Evolutionary conservation across 345 rosid genomes (phyloP), one percentile per base, ranked within the genome.

Genomic region (Eucalyptus lansdowneana): DNA sequence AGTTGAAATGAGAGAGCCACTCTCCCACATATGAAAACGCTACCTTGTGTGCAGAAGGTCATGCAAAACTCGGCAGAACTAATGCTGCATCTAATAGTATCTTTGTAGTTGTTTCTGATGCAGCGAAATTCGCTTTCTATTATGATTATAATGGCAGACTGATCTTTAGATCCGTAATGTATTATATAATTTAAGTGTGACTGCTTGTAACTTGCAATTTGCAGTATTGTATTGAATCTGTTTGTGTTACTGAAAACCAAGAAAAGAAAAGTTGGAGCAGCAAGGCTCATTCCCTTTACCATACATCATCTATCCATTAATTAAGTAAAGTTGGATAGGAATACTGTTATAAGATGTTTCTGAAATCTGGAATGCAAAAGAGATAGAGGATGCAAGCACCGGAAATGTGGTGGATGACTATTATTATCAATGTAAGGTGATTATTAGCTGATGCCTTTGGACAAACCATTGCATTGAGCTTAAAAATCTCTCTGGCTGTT

Each of bases 81-180:
- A 31, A 67, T 31, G 80, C 80, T 67, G 80, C 31, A 67, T 1
- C 22, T 67, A 31, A 67, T 60, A 27, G 69, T 60, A 60, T 60
- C 69, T 27, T 27, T 12, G 31, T 12, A 60, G 15, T 27, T 60
- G 69, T 25, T 25, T 60, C 69, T 60, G 69, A 60, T 12, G 69
- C 2, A 15, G 15, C 0, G 67, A 60, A 27, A 27, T 0, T 60
- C 31, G 8, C 31, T 2, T 27, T 60, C 69, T 27, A 27, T 60
- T 60, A 60, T 60, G 69, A 60, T 60, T 27, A 60, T 60, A 60
- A 60, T 60, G 31, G 69, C 0, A 6, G 80, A 67, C 11, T 4
- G 22, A 67, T 31, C 21, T 67, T 15, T 31, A 31, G 40, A 67
- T 67, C 40, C 9, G 40, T n/a, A 65, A 65, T 67, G 76, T n/a